Base-by-base conservation (phyloP, 2,329 filamentous ascomycete genomes). In the Clarireedia paspali region DNA sequence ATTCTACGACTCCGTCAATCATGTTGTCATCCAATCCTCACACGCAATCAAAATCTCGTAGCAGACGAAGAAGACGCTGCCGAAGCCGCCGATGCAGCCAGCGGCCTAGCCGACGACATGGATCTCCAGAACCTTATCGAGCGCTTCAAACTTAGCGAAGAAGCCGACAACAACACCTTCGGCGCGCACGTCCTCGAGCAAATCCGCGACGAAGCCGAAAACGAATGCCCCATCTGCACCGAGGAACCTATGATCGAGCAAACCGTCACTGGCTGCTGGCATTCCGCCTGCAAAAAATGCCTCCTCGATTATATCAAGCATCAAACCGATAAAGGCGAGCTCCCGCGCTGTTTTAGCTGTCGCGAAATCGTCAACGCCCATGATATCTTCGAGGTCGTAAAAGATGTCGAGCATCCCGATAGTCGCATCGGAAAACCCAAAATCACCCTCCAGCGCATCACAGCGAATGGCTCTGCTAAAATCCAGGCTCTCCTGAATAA, bases 231-330 rank as follows among this genome's bases (percentile, higher is more conserved):
- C 0, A 88, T 99, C 52, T 99, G 94, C 72, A 84, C 89, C 4
- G 92, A 97, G 70, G 94, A 97, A 70, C 91, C 91, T 3, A 97
- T 97, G 91, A 82, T 89, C 42, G 88, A 96, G 53, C 92, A 95
- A 67, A 87, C 88, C 0, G 94, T 99, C 1, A 97, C 94, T 0
- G 89, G 90, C 0, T 99, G 94, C 72, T 99, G 94, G 91, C 94
- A 99, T 71, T 95, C 89, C 36, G 91, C 94, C 0, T 99, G 94
- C 75, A 96, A 94, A 72, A 87, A 89, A 60, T 99, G 94, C 65
- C 74, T 97, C n/a, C 75, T 95, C 2, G 85, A 90, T 63, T 96
- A 90, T 64, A 95, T 99, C 66, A 84, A 88, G 60, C 91, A 96
- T 66, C 88, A 96, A 69, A 86, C 79, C 4, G 85, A 89, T 62